Evolutionary conservation across 768 basidiomycete genomes (phyloP).

Genomic region (Melanogaster broomeanus): DNA sequence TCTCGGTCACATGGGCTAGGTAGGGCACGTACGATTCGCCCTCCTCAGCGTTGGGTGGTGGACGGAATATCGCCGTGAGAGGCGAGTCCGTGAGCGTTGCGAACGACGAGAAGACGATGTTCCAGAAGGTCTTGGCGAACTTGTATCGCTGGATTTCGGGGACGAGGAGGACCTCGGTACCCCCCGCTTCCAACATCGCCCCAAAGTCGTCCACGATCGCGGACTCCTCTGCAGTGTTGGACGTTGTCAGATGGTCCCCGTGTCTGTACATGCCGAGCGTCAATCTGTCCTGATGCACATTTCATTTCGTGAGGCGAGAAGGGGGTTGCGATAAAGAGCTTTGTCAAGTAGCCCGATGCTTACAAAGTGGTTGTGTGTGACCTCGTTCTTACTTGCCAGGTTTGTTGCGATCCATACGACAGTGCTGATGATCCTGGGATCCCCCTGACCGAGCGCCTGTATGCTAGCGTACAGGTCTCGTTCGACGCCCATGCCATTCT

Average conservation of each 20-base stretch:
- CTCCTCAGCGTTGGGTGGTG: slow-evolving; percentile 37
- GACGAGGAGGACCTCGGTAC: slow-evolving; percentile 46
- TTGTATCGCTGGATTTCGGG: slow-evolving; percentile 65
- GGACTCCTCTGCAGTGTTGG: slow-evolving; percentile 44
- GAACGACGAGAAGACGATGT: slow-evolving; percentile 54
- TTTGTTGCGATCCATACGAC: slow-evolving; percentile 59
- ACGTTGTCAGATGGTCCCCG: slow-evolving; percentile 38
- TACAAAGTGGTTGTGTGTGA: slow-evolving; percentile 56
- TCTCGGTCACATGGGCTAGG: slow-evolving; percentile 41
- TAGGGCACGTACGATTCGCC: slow-evolving; percentile 41
- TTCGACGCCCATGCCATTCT: slow-evolving; percentile 72
- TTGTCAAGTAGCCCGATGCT: slow-evolving; percentile 22
- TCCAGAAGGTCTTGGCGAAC: slow-evolving; percentile 68
- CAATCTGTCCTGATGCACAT: slow-evolving; percentile 38
- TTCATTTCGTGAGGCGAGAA: not conserved
- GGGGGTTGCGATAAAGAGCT: not conserved
- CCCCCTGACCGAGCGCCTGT: slow-evolving; percentile 39
- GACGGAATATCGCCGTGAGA: slow-evolving; percentile 52
- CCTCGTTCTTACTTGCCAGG: slow-evolving; percentile 44
- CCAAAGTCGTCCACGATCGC: slow-evolving; percentile 47
- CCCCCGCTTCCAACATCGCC: slow-evolving; percentile 46
- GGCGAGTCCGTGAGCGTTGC: slow-evolving; percentile 51
- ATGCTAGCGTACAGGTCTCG: slow-evolving; percentile 59
- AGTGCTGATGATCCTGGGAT: slow-evolving; percentile 55
- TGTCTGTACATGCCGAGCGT: slow-evolving; percentile 57